These are phyloP conservation scores for Termitomyces sp. DNA, from an alignment of 768 basidiomycete genomes.

Conservation along the genomic window DNA sequence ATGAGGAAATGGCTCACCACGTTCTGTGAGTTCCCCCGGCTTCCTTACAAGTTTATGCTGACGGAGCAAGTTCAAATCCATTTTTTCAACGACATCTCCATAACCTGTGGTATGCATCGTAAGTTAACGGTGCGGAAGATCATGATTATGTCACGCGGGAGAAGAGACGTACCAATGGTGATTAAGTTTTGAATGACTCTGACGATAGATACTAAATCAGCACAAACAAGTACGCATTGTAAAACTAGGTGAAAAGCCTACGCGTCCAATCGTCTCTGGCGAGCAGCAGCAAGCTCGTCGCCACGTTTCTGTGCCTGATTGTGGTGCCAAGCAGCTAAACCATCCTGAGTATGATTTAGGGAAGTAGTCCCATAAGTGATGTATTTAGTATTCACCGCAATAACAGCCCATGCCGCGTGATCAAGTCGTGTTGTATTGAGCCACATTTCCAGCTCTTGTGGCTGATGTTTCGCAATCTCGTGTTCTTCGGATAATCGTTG, in stretches of 20 bases:
- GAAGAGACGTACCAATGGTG: constrained; percentile 6
- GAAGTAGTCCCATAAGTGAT: too few relatives aligned
- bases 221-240: not conserved
- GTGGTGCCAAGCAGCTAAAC: constrained; percentile 27
- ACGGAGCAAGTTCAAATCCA: constrained; percentile 14
- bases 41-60: constrained; percentile 34
- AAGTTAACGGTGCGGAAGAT: not conserved
- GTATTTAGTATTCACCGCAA: constrained; percentile 21
- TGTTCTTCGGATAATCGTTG: constrained; percentile 22
- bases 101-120: constrained; percentile 29
- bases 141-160: not conserved
- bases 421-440: constrained; percentile 27
- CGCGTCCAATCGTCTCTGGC: constrained; percentile 34
- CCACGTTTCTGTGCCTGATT: constrained; percentile 30
- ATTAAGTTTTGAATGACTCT: constrained; percentile 15
- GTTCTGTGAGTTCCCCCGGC: constrained; percentile 33
- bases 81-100: constrained; percentile 28
- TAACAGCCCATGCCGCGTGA: constrained; percentile 24
- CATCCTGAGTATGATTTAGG: constrained; percentile 17
- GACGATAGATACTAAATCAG: constrained; percentile 1
- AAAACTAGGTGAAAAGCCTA: constrained; percentile 17
- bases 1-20: constrained; percentile 26
- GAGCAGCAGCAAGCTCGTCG: constrained; percentile 30
- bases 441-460: constrained; percentile 20
- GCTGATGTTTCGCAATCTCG: constrained; percentile 16